These are phyloP conservation scores for Extremus antarcticus DNA, from an alignment of 495 filamentous ascomycete species.

Conservation along the genomic window DNA sequence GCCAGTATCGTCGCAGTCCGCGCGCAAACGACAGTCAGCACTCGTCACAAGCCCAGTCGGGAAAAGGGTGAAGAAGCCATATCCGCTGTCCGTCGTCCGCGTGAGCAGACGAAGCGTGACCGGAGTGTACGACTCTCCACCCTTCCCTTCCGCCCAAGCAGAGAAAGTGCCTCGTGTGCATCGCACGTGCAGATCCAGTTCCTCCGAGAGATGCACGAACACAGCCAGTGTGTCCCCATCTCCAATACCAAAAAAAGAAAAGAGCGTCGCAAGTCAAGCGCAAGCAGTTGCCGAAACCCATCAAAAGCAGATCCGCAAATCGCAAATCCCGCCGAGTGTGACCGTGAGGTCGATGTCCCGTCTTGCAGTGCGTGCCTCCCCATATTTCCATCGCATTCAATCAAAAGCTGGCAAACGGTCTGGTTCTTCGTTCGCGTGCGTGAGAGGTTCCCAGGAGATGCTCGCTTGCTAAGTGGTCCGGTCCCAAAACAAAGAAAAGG, in stretches of 20 bases:
- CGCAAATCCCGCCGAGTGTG: neutral
- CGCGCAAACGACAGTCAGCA: neutral
- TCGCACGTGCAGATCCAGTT: neutral
- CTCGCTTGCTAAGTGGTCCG: neutral
- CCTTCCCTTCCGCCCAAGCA: slow-evolving; percentile 6
- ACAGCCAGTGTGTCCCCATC: slow-evolving; percentile 7
- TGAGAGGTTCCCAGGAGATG: too few species aligned
- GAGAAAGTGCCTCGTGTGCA: neutral
- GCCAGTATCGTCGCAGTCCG: neutral
- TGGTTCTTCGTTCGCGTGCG: too few species aligned
- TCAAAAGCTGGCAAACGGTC: too few species aligned
- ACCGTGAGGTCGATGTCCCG: slow-evolving; percentile 14
- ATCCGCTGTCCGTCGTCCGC: slow-evolving; percentile 18
- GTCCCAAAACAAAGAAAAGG: slow-evolving; percentile 16
- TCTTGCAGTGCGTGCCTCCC: slow-evolving; percentile 17
- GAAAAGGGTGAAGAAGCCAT: slow-evolving; percentile 4
- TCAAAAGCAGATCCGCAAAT: too few species aligned
- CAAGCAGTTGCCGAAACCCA: neutral
- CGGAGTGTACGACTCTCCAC: slow-evolving; percentile 17
- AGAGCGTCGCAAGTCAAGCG: neutral
- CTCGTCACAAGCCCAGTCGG: neutral
- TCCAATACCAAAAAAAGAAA: slow-evolving; percentile 1
- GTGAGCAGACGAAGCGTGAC: slow-evolving; percentile 6
- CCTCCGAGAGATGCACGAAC: neutral
- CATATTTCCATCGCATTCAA: slow-evolving; percentile 6